A percentile compares a stretch with the other conserved stretches of the same genome.
phyloP scores from a whole-genome alignment of 352 stramenopile genomes.

The Pythium coloratum region DNA sequence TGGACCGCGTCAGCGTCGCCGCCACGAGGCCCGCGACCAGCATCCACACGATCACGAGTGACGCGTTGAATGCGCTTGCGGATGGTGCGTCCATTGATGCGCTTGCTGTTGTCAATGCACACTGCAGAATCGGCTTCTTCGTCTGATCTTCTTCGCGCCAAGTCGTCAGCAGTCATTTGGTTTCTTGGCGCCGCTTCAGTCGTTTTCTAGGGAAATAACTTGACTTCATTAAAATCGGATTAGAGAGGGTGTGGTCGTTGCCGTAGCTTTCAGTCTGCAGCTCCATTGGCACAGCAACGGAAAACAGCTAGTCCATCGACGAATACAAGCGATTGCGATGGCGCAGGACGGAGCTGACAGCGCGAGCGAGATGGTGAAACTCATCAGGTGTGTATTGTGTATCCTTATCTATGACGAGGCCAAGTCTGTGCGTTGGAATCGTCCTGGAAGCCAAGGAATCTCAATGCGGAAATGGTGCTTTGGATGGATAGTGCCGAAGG shows the following conservation, averaged over 20 bases:
- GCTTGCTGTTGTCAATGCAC: not conserved
- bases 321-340: conserved; percentile 35
- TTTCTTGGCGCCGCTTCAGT: conserved; percentile 17
- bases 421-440: not conserved
- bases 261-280: not conserved
- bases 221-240: conserved; percentile 22
- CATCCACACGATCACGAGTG: conserved; percentile 33
- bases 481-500: conserved; percentile 85
- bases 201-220: conserved; percentile 22
- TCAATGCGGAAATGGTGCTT: not conserved
- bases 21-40: conserved; percentile 35
- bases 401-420: not conserved
- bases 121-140: not conserved
- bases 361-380: conserved; percentile 75
- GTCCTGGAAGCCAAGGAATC: conserved; percentile 15
- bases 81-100: not conserved
- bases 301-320: not conserved
- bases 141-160: not conserved
- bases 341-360: conserved; percentile 47
- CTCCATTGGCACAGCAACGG: not conserved
- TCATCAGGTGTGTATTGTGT: conserved; percentile 57
- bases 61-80: conserved; percentile 41
- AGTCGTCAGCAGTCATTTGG: not conserved
- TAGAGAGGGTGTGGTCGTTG: conserved; percentile 18
- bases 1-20: conserved; percentile 20